Evolutionary conservation across 305 asterid species (phyloP).

Genomic region (Nicotiana rustica): DNA sequence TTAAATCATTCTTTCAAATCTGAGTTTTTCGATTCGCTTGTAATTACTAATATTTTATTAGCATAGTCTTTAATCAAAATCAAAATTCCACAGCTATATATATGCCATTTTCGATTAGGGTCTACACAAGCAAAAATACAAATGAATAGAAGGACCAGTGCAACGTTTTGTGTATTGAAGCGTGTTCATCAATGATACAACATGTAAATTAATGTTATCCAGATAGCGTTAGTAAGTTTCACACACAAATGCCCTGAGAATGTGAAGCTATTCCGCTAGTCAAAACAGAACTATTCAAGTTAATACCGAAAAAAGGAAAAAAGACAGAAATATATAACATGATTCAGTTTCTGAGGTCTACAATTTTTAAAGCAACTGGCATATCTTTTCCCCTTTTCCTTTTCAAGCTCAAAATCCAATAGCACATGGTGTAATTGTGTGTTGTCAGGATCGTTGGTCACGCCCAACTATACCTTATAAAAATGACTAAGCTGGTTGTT

Average conservation of each 20-base stretch:
- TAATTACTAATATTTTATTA: background rate
- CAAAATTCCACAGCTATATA: background rate
- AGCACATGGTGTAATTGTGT: background rate
- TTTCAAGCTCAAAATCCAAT: background rate
- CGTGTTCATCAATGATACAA: background rate
- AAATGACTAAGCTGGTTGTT: too few relatives aligned
- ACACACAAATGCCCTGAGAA: background rate
- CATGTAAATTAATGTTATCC: background rate
- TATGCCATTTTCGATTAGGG: background rate
- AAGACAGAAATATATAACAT: background rate
- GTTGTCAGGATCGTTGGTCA: background rate
- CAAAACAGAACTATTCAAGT: background rate
- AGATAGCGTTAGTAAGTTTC: background rate
- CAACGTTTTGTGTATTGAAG: background rate
- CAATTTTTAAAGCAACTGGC: background rate
- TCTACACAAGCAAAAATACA: background rate
- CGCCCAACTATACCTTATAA: too few relatives aligned
- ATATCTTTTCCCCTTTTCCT: background rate
- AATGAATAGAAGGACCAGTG: background rate
- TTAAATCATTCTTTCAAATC: background rate
- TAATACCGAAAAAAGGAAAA: background rate
- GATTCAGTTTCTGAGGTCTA: background rate
- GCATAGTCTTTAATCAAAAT: background rate
- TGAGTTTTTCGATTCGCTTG: background rate
- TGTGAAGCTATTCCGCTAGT: background rate